phyloP scores from a whole-genome alignment of 495 filamentous ascomycete species.

The Penicillium cosmopolitanum region DNA sequence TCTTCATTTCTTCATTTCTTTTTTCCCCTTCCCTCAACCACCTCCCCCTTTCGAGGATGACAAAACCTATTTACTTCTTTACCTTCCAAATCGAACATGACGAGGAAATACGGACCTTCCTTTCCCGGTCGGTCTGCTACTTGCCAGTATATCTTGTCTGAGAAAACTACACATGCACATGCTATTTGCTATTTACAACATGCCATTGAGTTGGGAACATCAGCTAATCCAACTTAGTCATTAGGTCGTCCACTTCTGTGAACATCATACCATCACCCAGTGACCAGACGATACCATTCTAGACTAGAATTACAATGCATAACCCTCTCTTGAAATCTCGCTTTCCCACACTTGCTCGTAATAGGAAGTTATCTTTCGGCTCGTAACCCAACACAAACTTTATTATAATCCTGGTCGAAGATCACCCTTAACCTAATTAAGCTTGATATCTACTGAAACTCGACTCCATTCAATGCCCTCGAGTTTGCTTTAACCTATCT shows the following conservation, averaged over 20 bases:
- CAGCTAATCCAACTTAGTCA: constrained; percentile 21
- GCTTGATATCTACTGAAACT: too few relatives aligned
- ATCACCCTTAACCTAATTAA: constrained; percentile 17
- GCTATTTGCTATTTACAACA: constrained; percentile 6
- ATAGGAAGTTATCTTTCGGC: too few relatives aligned
- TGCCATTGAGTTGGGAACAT: constrained; percentile 16
- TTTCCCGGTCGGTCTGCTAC: constrained; percentile 82
- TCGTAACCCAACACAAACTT: constrained; percentile 14
- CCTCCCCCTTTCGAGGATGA: constrained; percentile 72
- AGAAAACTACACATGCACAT: constrained; percentile 41
- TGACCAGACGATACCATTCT: background rate
- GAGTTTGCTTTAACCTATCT: too few relatives aligned
- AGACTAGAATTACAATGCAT: too few relatives aligned
- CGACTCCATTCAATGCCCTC: too few relatives aligned
- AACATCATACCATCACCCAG: background rate
- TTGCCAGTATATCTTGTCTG: constrained; percentile 98
- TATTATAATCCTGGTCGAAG: constrained; percentile 26
- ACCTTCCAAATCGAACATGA: constrained; percentile 94
- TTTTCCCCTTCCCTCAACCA: background rate
- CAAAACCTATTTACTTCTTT: constrained; percentile 86
- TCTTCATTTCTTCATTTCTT: constrained; percentile 20
- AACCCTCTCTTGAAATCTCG: too few relatives aligned
- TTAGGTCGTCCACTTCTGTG: background rate
- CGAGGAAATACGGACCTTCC: constrained; percentile 72
- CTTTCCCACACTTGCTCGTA: too few relatives aligned